Evolutionary conservation across 306 rosid species (phyloP).

Genomic region (Gastrolobium bilobum): DNA sequence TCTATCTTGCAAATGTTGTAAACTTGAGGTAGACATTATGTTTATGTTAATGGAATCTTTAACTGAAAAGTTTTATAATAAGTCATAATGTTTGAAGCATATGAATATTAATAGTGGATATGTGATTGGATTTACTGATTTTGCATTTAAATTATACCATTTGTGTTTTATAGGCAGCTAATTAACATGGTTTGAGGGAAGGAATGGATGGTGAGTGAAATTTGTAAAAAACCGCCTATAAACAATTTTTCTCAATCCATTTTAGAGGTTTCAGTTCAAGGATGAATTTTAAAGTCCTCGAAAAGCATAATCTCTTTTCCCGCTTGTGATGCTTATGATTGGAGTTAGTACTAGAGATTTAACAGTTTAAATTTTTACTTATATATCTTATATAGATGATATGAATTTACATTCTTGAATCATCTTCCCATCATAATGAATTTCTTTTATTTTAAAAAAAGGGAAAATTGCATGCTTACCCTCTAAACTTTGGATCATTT

Average conservation of each 20-base stretch:
- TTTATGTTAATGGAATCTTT: slow-evolving; percentile 30
- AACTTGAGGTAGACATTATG: slow-evolving; percentile 73
- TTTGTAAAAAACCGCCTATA: slow-evolving; percentile 2
- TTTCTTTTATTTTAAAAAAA: background rate
- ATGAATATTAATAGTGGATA: background rate
- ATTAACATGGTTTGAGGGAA: background rate
- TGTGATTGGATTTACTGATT: background rate
- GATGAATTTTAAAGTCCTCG: background rate
- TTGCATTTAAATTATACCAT: slow-evolving; percentile 12
- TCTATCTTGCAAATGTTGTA: slow-evolving; percentile 91
- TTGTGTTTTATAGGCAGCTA: background rate
- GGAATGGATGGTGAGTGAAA: slow-evolving; percentile 10
- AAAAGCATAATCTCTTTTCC: background rate
- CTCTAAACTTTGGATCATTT: slow-evolving; percentile 6
- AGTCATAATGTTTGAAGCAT: background rate
- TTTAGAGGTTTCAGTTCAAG: background rate
- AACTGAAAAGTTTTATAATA: background rate
- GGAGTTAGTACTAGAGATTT: background rate
- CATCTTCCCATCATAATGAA: background rate
- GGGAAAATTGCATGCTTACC: background rate
- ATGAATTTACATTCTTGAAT: background rate
- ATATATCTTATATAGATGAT: background rate
- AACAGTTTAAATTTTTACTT: background rate
- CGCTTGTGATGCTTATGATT: background rate
- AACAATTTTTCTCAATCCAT: background rate